Evolutionary conservation across 2,329 filamentous ascomycete species (phyloP).

Genomic region (Ceratocystis cubensis): DNA sequence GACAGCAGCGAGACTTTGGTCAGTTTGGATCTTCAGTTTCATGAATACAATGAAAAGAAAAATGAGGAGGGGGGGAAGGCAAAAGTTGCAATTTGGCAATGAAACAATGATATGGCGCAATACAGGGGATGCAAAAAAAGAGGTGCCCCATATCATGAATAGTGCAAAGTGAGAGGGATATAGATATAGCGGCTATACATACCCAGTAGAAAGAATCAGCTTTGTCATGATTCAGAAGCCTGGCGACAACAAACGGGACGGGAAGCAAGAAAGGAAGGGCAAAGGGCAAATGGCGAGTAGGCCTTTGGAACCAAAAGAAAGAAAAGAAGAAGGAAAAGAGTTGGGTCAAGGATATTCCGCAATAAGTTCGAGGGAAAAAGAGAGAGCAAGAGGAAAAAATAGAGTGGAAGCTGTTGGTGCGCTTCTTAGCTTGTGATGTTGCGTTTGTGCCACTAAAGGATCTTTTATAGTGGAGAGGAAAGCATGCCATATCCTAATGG

Average conservation of each 20-base stretch:
- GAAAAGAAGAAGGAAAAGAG: not conserved
- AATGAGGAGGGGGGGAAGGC: not conserved
- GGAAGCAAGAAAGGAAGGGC: not conserved
- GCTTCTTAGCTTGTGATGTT: constrained; percentile 2
- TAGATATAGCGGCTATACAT: constrained; percentile 24
- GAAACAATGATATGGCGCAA: not conserved
- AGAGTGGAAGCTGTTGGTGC: not conserved
- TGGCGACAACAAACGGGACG: not conserved
- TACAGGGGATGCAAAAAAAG: not conserved
- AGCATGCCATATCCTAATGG: not conserved
- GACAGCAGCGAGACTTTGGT: not conserved
- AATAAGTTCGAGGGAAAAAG: constrained; percentile 1
- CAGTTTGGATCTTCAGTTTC: constrained; percentile 21
- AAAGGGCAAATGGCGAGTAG: not conserved
- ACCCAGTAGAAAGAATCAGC: constrained; percentile 78
- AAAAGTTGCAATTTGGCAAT: not conserved
- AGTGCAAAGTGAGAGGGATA: not conserved
- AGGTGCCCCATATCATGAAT: not conserved
- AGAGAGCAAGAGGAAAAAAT: not conserved
- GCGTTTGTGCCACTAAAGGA: constrained; percentile 8
- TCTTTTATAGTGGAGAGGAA: constrained; percentile 9
- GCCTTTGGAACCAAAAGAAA: not conserved
- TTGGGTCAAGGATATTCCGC: not conserved
- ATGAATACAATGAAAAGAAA: not conserved
- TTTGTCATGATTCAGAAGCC: constrained; percentile 43